Conservation (phyloP, 768 basidiomycete genomes). For the Tylopilus plumbeoviolaceoides region DNA sequence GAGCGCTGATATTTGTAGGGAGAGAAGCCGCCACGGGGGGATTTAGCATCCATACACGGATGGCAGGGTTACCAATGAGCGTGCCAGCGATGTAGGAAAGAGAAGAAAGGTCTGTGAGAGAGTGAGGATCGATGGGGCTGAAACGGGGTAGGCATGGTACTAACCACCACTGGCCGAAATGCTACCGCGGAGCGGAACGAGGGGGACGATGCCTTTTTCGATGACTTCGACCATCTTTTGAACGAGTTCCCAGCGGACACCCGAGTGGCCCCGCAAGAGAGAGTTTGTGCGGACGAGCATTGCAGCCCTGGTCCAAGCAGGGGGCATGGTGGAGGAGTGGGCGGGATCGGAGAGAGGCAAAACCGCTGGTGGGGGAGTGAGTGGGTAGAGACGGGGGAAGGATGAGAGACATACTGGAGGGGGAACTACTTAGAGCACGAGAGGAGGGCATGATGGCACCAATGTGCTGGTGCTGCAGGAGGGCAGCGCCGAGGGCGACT, state of each 20-base stretch:
- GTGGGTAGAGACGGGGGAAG: not conserved
- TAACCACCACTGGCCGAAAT: conserved; percentile 80
- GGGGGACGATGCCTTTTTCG: conserved; percentile 64
- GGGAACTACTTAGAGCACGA: not conserved
- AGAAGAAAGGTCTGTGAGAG: conserved; percentile 58
- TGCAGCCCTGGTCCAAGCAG: conserved; percentile 84
- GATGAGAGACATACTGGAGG: conserved; percentile 1
- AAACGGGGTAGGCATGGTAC: conserved; percentile 2
- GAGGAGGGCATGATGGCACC: conserved; percentile 66
- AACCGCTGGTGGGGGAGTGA: conserved; percentile 11
- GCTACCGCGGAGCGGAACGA: conserved; percentile 80
- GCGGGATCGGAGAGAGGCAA: conserved; percentile 72
- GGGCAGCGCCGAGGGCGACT: conserved; percentile 68
- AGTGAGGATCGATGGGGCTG: conserved; percentile 4
- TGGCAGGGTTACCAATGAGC: conserved; percentile 74
- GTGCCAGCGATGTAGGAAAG: conserved; percentile 82
- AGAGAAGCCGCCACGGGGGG: conserved; percentile 6
- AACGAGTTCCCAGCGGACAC: conserved; percentile 76
- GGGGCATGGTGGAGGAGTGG: conserved; percentile 70
- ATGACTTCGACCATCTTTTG: conserved; percentile 75
- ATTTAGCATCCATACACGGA: conserved; percentile 60
- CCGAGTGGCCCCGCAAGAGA: conserved; percentile 84
- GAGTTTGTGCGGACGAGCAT: conserved; percentile 88
- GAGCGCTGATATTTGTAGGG: conserved; percentile 9
- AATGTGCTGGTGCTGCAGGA: conserved; percentile 79